Conservation (phyloP, 2,329 filamentous ascomycete genomes). For the Neocucurbitaria cava region DNA sequence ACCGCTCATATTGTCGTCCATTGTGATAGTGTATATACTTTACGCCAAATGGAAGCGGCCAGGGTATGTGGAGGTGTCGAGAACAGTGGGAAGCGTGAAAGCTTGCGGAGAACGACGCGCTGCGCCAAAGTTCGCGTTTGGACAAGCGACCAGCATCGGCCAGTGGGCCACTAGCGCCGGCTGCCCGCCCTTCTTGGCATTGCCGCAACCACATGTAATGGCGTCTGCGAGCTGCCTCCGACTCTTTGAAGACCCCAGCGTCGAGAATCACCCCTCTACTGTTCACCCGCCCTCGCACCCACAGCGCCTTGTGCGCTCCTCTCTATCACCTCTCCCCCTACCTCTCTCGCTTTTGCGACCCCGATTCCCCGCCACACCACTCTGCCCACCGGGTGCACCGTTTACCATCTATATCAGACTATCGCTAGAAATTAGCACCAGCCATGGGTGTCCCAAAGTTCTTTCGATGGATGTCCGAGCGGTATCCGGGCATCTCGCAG, state of each 20-base stretch:
- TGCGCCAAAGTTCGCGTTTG: slow-evolving; percentile 24
- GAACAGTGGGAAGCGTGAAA: not conserved
- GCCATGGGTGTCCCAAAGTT: slow-evolving; percentile 83
- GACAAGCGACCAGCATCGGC: slow-evolving; percentile 10
- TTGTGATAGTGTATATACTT: slow-evolving; percentile 14
- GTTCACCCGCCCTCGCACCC: slow-evolving; percentile 14
- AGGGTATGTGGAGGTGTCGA: not conserved
- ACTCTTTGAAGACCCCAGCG: slow-evolving; percentile 51
- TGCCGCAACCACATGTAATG: slow-evolving; percentile 25
- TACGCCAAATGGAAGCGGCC: not conserved
- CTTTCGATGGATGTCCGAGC: slow-evolving; percentile 99
- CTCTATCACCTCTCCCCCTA: slow-evolving; percentile 8
- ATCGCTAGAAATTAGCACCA: slow-evolving; percentile 28
- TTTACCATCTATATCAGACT: slow-evolving; percentile 13
- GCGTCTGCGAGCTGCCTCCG: slow-evolving; percentile 15
- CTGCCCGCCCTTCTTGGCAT: slow-evolving; percentile 22
- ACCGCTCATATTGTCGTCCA: slow-evolving; percentile 51
- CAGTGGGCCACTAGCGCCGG: slow-evolving; percentile 8
- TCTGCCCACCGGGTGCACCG: slow-evolving; percentile 1
- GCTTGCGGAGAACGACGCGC: slow-evolving; percentile 17
- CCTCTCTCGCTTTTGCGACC: not conserved
- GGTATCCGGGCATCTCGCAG: slow-evolving; percentile 98
- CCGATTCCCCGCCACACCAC: not conserved
- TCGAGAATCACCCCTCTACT: slow-evolving; percentile 42
- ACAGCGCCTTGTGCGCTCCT: slow-evolving; percentile 30